These are phyloP conservation scores for Zanthoxylum bungeanum DNA, from an alignment of 345 rosid species.

Conservation along the genomic window DNA sequence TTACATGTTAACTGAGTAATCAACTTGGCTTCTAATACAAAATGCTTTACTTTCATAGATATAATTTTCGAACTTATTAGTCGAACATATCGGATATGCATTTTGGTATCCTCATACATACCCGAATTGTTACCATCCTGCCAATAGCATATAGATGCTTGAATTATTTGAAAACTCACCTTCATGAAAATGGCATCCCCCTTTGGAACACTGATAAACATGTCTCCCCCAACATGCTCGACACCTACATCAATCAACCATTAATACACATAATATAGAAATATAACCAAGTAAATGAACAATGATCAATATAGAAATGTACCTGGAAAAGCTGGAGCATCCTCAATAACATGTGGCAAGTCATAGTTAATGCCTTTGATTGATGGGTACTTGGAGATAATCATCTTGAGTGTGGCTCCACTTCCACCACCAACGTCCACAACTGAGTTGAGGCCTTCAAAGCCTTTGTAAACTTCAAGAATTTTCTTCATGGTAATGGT, in stretches of 20 bases:
- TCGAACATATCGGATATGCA: no score
- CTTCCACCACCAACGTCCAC: conserved; percentile 94
- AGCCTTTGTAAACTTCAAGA: no score
- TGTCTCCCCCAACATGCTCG: conserved; percentile 37
- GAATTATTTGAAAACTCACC: no score
- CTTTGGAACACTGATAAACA: conserved; percentile 39
- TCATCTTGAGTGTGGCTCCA: conserved; percentile 65
- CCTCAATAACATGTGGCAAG: conserved; percentile 38
- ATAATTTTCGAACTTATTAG: no score
- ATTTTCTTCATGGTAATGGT: conserved; percentile 75
- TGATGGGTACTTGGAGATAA: conserved; percentile 30
- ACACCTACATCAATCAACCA: conserved; percentile 7
- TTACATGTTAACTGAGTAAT: no score
- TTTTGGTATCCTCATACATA: no score
- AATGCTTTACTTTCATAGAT: no score
- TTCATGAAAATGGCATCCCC: conserved; percentile 24
- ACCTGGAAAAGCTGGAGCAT: conserved; percentile 49
- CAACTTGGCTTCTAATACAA: no score
- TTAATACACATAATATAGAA: no score
- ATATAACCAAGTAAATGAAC: no score
- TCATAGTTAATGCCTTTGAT: conserved; percentile 45
- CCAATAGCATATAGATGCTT: no score
- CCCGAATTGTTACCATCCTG: no score
- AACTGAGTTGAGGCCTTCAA: conserved; percentile 57
- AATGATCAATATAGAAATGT: conserved; percentile 7